Evolutionary conservation across 179 eudicot genomes (phyloP), one percentile per base, ranked within the genome.

Genomic region (Camellia oleifera): DNA sequence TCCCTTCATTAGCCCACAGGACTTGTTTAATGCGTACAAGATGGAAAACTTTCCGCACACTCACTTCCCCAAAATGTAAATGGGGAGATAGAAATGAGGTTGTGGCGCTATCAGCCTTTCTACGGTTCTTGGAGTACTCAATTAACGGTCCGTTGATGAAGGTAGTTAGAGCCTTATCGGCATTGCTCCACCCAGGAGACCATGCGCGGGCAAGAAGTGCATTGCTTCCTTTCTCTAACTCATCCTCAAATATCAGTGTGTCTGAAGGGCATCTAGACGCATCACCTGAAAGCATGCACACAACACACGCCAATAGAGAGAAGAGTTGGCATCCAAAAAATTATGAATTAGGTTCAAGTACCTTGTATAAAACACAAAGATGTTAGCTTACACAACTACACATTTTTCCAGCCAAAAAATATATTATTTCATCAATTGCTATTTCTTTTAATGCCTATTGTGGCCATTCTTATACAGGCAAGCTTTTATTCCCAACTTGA

Each of bases 171-270:
- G 98, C 94, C 88, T 92, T 94, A 78, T 96, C 96, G 17, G 95
- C 99, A 76, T 85, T 94, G 86, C 91, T 94, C 99, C 99, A 96
- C 50, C 99, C 99, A 2, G 98, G 99, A 62, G 99, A 92, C 99
- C 99, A 96, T 81, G 99, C 97, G 26, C 99, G 89, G 76, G 99
- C 97, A 58, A 96, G 97, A 81, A 96, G 93, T 44, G 99, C 99
- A 82, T 96, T 96, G 85, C 99, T 94, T 82, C 91, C 98, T 84
- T 84, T 94, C 66, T 96, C 99, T 12, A 89, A 89, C n/a, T 96
- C 99, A 79, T 92, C 92, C 82, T 96, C 99, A 60, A 96, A 92
- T 5, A 88, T 83, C 64, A 96, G 65, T 7, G 87, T 79, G 81
- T 94, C 99, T 65, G 95, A 86, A 75, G 87, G 81, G 83, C 97